Conservation (phyloP, 1,139 yeast genomes). For the Kurtzmaniella quercitrusa region DNA sequence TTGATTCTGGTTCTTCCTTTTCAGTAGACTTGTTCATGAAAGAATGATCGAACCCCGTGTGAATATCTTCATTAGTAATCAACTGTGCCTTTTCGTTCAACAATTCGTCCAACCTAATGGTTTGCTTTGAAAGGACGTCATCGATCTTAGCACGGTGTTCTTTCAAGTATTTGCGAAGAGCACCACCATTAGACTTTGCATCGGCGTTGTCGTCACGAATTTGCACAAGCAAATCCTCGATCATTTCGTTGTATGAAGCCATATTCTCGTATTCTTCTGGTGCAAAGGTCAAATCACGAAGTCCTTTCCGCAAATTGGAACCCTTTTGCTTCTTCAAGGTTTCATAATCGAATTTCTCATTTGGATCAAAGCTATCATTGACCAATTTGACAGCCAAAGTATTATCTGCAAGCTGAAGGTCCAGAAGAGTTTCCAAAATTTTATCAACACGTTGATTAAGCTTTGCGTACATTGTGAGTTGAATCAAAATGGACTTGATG, state of each 20-base stretch:
- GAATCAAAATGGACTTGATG: slow-evolving; percentile 70
- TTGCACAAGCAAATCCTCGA: slow-evolving; percentile 80
- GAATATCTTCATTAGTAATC: slow-evolving; percentile 87
- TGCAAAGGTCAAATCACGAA: slow-evolving; percentile 37
- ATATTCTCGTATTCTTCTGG: slow-evolving; percentile 58
- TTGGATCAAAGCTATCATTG: slow-evolving; percentile 48
- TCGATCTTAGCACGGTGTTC: slow-evolving; percentile 71
- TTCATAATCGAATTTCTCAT: slow-evolving; percentile 49
- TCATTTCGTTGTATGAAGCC: slow-evolving; percentile 88
- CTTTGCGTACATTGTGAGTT: slow-evolving; percentile 69
- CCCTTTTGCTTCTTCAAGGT: slow-evolving; percentile 34
- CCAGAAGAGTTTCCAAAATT: slow-evolving; percentile 41
- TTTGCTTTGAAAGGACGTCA: slow-evolving; percentile 55
- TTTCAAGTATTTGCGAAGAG: slow-evolving; percentile 39
- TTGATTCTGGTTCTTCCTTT: slow-evolving; percentile 13
- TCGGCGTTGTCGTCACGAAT: slow-evolving; percentile 56
- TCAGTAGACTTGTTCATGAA: slow-evolving; percentile 60
- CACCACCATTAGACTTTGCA: slow-evolving; percentile 39
- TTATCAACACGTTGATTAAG: slow-evolving; percentile 70
- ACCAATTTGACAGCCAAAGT: slow-evolving; percentile 39
- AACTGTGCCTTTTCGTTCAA: slow-evolving; percentile 67
- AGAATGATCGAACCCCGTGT: slow-evolving; percentile 90
- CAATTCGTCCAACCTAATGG: slow-evolving; percentile 59
- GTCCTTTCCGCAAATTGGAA: slow-evolving; percentile 38
- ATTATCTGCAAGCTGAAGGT: slow-evolving; percentile 40